Conservation (phyloP, 148 eudicot species). For the Chenopodium suecicum region DNA sequence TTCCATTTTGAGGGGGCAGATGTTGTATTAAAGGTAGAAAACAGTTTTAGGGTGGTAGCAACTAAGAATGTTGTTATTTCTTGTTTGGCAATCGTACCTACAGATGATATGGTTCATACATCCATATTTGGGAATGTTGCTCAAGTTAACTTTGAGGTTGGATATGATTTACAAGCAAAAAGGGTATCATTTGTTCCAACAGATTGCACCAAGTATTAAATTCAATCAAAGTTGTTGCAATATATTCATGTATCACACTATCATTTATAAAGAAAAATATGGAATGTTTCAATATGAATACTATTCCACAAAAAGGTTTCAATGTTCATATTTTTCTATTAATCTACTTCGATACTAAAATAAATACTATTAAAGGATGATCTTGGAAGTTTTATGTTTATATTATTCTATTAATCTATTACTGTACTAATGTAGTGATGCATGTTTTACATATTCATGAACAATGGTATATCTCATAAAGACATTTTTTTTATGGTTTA, state of each 20-base stretch:
- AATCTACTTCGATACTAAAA: too few relatives aligned
- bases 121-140: constrained; percentile 38
- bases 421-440: too few relatives aligned
- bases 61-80: background rate
- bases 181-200: constrained; percentile 30
- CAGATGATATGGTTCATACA: background rate
- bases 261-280: background rate
- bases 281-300: too few relatives aligned
- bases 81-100: constrained; percentile 35
- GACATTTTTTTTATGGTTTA: too few relatives aligned
- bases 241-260: background rate
- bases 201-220: constrained; percentile 21
- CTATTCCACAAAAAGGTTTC: too few relatives aligned
- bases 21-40: constrained; percentile 23
- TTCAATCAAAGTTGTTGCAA: too few relatives aligned
- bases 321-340: too few relatives aligned
- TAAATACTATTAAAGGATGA: too few relatives aligned
- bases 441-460: too few relatives aligned
- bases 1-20: constrained; percentile 37
- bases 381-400: too few relatives aligned
- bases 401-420: too few relatives aligned
- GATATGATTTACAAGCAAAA: constrained; percentile 23
- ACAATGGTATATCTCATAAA: too few relatives aligned
- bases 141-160: constrained; percentile 33
- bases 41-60: constrained; percentile 4